Base-by-base conservation (phyloP, 2,329 filamentous ascomycete species). In the Thermomyces lanuginosus region DNA sequence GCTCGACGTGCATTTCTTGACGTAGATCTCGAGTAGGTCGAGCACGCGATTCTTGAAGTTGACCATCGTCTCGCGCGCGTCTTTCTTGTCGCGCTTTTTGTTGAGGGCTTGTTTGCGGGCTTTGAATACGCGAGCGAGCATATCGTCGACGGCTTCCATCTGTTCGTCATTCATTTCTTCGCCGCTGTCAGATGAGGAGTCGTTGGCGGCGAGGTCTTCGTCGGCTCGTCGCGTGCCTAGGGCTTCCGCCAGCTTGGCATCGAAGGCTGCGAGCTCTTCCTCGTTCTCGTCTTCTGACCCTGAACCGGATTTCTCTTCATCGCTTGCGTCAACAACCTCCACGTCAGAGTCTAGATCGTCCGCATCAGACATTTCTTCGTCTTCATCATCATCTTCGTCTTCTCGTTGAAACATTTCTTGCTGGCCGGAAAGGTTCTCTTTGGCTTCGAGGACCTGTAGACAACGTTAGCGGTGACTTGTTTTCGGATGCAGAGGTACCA, bases 31-130 rank as follows among this genome's bases (percentile, higher is more conserved):
- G 7, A 95, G 63, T 1, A 95, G 66, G 45, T 95, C 89, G 4
- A 95, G 67, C 4, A 93, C 76, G 21, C 84, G 78, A 51, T 81
- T 80, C 61, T 98, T 98, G 66, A 98, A 92, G 54, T 86, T 84
- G 43, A 92, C 61, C 45, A 95, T 80, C 11, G 73, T 82, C 39
- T 86, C 78, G 46, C 81, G 89, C 29, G 86, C 84, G 33, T 86
- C 77, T 46, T 81, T 81, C 42, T 78, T 77, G 45, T 89, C 75
- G 53, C 84, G 79, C 57, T 84, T 89, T 45, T 77, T 76, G 48
- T 66, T 74, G 2, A 61, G 58, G 9, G 60, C 60, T 49, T 81
- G 75, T 37, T 69, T 70, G 25, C 75, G 72, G 38, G 84, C 74
- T 38, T 74, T 72, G 63, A 95, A 91, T 35, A 93, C 81, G 36